Base-by-base conservation (phyloP, 331 rosid species). In the Acacia pycnantha region DNA sequence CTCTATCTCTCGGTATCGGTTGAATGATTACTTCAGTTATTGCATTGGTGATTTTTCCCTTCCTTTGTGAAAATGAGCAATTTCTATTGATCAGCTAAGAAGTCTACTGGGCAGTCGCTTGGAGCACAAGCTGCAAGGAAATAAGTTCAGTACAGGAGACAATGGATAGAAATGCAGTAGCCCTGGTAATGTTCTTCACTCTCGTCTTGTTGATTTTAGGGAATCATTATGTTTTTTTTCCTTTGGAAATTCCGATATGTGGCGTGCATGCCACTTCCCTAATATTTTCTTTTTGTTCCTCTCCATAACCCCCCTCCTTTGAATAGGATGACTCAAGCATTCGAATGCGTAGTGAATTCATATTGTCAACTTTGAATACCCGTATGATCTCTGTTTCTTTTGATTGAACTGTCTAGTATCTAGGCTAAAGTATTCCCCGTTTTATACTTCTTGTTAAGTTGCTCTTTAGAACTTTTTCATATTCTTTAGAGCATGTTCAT, bases 381-480 rank as follows among this genome's bases (percentile, higher is more conserved):
- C 2, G 8, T 50, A 5, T 50, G 56, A 50, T 50, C 53, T 48
- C 21, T 27, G 50, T 68, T 44, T 77, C 62, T 33, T 54, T 71
- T 53, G 33, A 27, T 37, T 77, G 21, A 24, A 8, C 19, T 71
- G 31, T 59, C 12, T 37, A 11, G 21, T 75, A 37, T 58, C 12
- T 29, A 41, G 22, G 40, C 43, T 64, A 31, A 64, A 10, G 21
- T 35, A 13, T 48, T 12, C 29, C 40, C 71, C 8, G 14, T 1
- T 79, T 26, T 51, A 3, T 48, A 62, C 64, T 41, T 13, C 86
- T 87, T 13, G 83, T 46, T 77, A 29, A 72, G 54, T 43, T 64
- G 13, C 26, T 11, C 56, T 50, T 51, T 29, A 61, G 24, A 62
- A 43, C 44, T 81, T 56, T 21, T 29, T 56, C 58, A 47, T 43